Evolutionary conservation across 192 early-diverging fungal species (phyloP), one percentile per base, ranked within the genome.

Genomic region (Coemansia sp.): DNA sequence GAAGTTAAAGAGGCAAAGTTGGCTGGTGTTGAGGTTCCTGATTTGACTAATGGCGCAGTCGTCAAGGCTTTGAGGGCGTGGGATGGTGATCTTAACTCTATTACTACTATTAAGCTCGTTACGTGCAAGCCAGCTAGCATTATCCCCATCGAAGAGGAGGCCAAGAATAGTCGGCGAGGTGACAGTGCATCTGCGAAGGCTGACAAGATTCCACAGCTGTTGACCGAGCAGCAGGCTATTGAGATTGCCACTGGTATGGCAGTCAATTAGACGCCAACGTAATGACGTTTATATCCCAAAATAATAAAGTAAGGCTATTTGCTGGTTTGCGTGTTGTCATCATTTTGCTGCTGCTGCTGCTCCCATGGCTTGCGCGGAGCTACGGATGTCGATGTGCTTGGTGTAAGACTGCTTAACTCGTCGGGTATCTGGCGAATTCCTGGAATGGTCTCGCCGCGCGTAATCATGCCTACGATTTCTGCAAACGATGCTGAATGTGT

Each of bases 11-110:
- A 83, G 36, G 72, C 81, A 12, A 44, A 62, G 34, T 29, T 83
- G 64, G 70, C 70, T 0, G 81, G 81, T 6, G 46, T 83, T 10
- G 76, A 78, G 2, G 71, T 83, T 6, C 81, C 81, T 1, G 81
- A 83, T 40, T 43, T 83, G 65, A 83, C 73, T 6, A 78, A 73
- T 27, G 70, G 65, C 24, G 47, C 63, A 27, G 58, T 83, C 24
- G 81, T 79, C 22, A 75, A 73, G 65, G 65, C 68, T 0, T 52
- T 83, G 68, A 36, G 81, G 43, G 62, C 61, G 3, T 83, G 81
- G 81, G 81, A 83, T 39, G 81, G 81, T 62, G 81, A 83, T 57
- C 50, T 83, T n/a, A 83, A 83, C 71, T 79, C 76, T 47, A 69
- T 78, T 9, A 73, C 73, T 0, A 73, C 70, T 12, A 83, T 83